These are phyloP conservation scores for Tylopilus plumbeoviolaceoides DNA, from an alignment of 768 basidiomycete species.

Conservation along the genomic window DNA sequence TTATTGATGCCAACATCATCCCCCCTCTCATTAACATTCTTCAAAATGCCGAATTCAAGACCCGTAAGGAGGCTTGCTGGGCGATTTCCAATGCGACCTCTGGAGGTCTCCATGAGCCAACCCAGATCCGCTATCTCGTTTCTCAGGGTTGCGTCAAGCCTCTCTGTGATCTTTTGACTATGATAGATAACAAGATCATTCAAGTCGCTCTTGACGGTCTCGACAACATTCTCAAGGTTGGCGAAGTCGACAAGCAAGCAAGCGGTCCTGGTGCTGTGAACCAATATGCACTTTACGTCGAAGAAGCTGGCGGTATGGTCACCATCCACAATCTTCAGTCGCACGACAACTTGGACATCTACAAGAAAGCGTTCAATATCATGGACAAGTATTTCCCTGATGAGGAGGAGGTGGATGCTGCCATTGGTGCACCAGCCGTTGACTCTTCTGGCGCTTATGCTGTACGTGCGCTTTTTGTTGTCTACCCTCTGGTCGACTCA, in stretches of 20 bases:
- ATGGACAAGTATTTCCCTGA: slow-evolving; percentile 99
- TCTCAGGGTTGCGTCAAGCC: slow-evolving; percentile 98
- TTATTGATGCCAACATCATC: slow-evolving; percentile 97
- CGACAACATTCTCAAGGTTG: slow-evolving; percentile 97
- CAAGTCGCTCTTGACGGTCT: slow-evolving; percentile 97
- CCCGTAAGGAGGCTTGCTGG: slow-evolving; percentile 99
- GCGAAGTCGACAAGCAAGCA: slow-evolving; percentile 88
- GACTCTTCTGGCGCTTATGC: slow-evolving; percentile 72
- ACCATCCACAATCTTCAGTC: slow-evolving; percentile 99
- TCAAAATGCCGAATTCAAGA: slow-evolving; percentile 97
- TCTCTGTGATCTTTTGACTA: slow-evolving; percentile 89
- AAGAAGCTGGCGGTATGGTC: slow-evolving; percentile 98
- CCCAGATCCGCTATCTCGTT: slow-evolving; percentile 97
- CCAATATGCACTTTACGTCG: slow-evolving; percentile 90
- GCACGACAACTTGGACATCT: slow-evolving; percentile 99
- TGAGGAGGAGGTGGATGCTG: slow-evolving; percentile 89
- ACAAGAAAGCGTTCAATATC: slow-evolving; percentile 99
- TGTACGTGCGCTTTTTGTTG: slow-evolving; percentile 39
- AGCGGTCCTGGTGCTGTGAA: slow-evolving; percentile 81
- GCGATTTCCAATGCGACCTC: slow-evolving; percentile 99
- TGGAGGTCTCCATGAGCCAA: slow-evolving; percentile 92
- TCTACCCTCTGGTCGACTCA: slow-evolving; percentile 3
- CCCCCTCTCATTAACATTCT: slow-evolving; percentile 99
- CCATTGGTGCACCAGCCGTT: slow-evolving; percentile 70
- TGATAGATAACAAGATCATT: slow-evolving; percentile 99